Evolutionary conservation across 306 rosid genomes (phyloP).

Genomic region (Cicer yamashitae): DNA sequence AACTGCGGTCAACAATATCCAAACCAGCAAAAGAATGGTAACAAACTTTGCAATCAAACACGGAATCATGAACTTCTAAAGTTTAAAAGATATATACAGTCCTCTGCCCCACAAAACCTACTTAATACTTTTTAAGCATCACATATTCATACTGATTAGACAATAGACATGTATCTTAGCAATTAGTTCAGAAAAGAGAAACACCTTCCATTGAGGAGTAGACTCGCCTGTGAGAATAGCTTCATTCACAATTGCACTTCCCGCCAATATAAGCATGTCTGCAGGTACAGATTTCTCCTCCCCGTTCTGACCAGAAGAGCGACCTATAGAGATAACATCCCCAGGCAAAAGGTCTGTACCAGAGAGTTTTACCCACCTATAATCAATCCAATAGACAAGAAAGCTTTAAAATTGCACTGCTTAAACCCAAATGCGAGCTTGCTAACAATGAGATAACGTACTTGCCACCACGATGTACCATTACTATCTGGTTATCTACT

Average conservation of each 20-base stretch:
- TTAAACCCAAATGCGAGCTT: slow-evolving; percentile 35
- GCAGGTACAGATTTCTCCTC: slow-evolving; percentile 98
- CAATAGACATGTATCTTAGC: slow-evolving; percentile 27
- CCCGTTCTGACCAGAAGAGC: slow-evolving; percentile 80
- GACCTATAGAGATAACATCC: slow-evolving; percentile 95
- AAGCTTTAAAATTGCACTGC: slow-evolving; percentile 35
- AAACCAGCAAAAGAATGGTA: slow-evolving; percentile 8
- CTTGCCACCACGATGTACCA: slow-evolving; percentile 98
- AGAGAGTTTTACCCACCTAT: slow-evolving; percentile 87
- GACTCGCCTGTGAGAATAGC: slow-evolving; percentile 99
- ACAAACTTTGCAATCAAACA: slow-evolving; percentile 20
- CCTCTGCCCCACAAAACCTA: slow-evolving; percentile 9
- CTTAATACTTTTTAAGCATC: not conserved
- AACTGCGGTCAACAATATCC: slow-evolving; percentile 20
- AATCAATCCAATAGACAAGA: slow-evolving; percentile 40
- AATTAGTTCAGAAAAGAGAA: slow-evolving; percentile 53
- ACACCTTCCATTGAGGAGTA: slow-evolving; percentile 99
- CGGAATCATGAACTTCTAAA: slow-evolving; percentile 1
- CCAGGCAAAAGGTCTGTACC: slow-evolving; percentile 97
- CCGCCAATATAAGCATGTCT: slow-evolving; percentile 97
- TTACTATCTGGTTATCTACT: slow-evolving; percentile 89
- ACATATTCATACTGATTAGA: slow-evolving; percentile 13
- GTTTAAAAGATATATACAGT: not conserved
- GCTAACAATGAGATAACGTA: slow-evolving; percentile 54
- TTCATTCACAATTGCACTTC: slow-evolving; percentile 94